Base-by-base conservation (phyloP, 805 yeast genomes). In the Nematodospora valgi region DNA sequence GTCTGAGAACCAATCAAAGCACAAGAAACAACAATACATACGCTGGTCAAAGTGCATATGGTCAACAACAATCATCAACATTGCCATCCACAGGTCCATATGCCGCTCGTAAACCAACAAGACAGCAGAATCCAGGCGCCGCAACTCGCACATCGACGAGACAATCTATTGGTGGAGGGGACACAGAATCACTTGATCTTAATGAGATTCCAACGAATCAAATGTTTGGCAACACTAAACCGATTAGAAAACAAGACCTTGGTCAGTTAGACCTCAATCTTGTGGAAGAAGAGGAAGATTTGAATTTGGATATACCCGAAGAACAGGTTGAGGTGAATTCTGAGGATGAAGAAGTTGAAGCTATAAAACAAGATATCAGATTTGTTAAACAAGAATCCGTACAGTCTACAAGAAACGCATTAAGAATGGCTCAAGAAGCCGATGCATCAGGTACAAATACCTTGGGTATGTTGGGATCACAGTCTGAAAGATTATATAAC, bases 401-500 rank as follows among this genome's bases (percentile, higher is more conserved):
- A 8, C 81, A 86, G 11, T 79, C 89, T 25, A 84, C 97, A 0
- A 75, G 94, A 52, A 87, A 87, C 49, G 88, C 95, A 1, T 62
- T 93, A 40, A 49, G 67, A 39, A 67, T 67, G 72, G 73, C 72
- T 3, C 69, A 66, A 41, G 71, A 67, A 45, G 72, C 73, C 8
- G 72, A 67, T 37, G 70, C 70, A 4, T 56, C 65, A 10, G 72
- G 64, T 11, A 58, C 67, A 13, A 89, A 91, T 54, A 83, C 97
- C 0, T 61, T 91, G 43, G 97, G 96, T 19, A 78, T 86, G 78
- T 71, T 93, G 32, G 98, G 98, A 17, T 76, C 89, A n/a, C 98
- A 93, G 59, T 80, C 93, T 38, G 96, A 88, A 54, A 71, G 86
- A 32, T 67, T 93, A 44, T 85, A 82, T 56, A 78, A 77, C 50